Base-by-base conservation (phyloP, 352 stramenopile genomes). In the Phytophthora meadii region DNA sequence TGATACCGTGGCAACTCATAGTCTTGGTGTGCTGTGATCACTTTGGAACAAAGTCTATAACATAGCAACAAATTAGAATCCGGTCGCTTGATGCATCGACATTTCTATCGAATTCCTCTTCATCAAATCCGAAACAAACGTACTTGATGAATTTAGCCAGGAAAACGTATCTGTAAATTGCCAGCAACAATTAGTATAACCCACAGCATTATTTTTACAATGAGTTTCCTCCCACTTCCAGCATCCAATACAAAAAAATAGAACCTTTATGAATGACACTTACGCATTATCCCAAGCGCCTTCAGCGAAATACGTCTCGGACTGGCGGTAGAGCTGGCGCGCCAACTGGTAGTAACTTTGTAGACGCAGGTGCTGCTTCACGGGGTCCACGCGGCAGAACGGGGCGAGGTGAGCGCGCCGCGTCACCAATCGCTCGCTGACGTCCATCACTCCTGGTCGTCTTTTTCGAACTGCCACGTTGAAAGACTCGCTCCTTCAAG, bases 141-240 rank as follows among this genome's bases (percentile, higher is more conserved):
- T 69, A 94, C 87, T 91, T 90, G 71, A 93, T 89, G 54, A 93
- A 91, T 37, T 81, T 85, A 52, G 81, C 84, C n/a, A 94, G 66
- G 51, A 88, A 87, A 39, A 93, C 86, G 61, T 93, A 94, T n/a
- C 87, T 94, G 54, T 17, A 70, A 8, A 47, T 24, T 15, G 12
- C 5, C 27, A 47, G 0, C 32, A 53, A 14, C 12, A 44, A 36
- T n/a, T 42, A 44, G 10, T 9, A 19, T 32, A 34, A 2, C 55
- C 27, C 39, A 47, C 24, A 61, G 2, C 42, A 17, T 19, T 63
- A 8, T 4, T 32, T 42, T 15, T 4, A 22, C 22, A 71, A 30
- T 54, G 3, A 62, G 32, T 36, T 30, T 11, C 10, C 42, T 2
- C 19, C 8, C 4, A 11, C 34, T 15, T 14, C 15, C 27, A 39